Percentiles rank a stretch among this genome's conserved stretches.
Conservation (phyloP, 306 rosid genomes). For the Quillaja saponaria region DNA sequence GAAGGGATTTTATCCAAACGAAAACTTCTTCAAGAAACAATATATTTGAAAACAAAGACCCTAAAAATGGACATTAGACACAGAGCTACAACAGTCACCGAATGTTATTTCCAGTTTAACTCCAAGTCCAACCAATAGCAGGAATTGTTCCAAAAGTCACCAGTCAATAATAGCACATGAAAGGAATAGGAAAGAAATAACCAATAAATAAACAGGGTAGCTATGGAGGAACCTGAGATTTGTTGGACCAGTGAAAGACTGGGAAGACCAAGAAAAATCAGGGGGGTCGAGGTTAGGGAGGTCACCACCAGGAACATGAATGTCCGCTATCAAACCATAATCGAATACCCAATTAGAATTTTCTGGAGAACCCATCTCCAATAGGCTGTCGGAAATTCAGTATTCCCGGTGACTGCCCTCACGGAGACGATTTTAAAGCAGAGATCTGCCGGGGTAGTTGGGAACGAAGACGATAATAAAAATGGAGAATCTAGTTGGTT, state of each 20-base stretch:
- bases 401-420: constrained; percentile 22
- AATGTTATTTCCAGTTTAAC: too few species aligned
- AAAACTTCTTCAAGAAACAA: too few species aligned
- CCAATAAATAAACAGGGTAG: neutral
- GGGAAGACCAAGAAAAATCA: constrained; percentile 55
- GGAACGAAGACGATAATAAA: neutral
- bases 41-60: too few species aligned
- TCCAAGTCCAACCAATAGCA: too few species aligned
- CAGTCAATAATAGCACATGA: neutral
- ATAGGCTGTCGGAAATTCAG: constrained; percentile 20
- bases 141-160: too few species aligned
- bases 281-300: constrained; percentile 42
- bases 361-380: constrained; percentile 45
- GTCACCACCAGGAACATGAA: constrained; percentile 49
- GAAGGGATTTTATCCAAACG: too few species aligned
- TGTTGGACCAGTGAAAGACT: constrained; percentile 15
- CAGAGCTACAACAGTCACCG: too few species aligned
- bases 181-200: neutral
- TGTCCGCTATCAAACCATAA: constrained; percentile 54
- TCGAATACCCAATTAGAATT: constrained; percentile 58
- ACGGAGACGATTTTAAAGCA: neutral
- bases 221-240: constrained; percentile 32
- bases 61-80: too few species aligned
- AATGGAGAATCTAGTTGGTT: constrained; percentile 27
- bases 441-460: constrained; percentile 12